phyloP scores from a whole-genome alignment of 257 asterid species.

The Solanum chilense region DNA sequence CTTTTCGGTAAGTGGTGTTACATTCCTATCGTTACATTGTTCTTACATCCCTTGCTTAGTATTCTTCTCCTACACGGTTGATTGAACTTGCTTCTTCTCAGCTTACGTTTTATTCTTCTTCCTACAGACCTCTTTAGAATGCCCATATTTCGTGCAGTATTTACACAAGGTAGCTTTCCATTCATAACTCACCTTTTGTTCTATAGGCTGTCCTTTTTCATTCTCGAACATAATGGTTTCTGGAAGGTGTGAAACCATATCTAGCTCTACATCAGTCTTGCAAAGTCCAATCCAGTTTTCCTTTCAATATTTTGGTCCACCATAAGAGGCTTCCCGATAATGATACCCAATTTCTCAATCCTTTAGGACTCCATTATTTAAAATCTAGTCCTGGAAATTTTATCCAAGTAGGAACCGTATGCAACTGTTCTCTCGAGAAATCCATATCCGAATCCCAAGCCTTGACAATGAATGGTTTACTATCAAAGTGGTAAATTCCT shows the following conservation, averaged over 20 bases:
- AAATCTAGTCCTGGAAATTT: not conserved
- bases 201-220: not conserved
- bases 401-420: not conserved
- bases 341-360: not conserved
- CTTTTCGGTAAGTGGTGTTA: too few relatives aligned
- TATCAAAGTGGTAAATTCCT: not conserved
- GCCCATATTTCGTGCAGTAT: not conserved
- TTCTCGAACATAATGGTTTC: too few relatives aligned
- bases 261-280: not conserved
- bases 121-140: not conserved
- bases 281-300: not conserved
- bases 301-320: not conserved
- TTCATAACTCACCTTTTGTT: not conserved
- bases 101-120: not conserved
- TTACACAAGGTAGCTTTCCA: not conserved
- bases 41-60: not conserved
- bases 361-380: not conserved
- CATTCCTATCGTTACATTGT: too few relatives aligned
- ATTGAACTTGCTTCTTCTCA: not conserved
- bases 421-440: not conserved
- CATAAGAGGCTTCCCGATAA: not conserved
- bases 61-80: not conserved
- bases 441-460: not conserved
- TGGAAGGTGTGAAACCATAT: not conserved
- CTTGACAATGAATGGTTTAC: not conserved